A percentile compares a stretch with the other conserved stretches of the same genome.
These are phyloP conservation scores for Schwanniomyces etchellsii DNA, from an alignment of 1,139 yeast species.

Conservation along the genomic window DNA sequence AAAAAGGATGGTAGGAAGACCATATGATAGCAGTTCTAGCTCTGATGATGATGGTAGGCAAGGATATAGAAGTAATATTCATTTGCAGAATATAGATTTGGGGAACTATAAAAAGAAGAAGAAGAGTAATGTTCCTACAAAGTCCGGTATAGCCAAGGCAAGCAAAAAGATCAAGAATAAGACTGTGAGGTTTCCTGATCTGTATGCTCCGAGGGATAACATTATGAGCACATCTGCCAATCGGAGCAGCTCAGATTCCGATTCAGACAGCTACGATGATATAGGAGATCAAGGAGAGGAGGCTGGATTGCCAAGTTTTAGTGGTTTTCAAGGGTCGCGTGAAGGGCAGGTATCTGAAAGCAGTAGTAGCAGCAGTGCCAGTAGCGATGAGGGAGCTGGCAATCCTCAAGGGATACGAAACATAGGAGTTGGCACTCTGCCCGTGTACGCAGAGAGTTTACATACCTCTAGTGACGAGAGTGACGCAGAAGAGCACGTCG, in stretches of 20 bases:
- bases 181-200: slow-evolving; percentile 27
- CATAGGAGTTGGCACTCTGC: too few species aligned
- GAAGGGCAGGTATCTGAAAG: slow-evolving; percentile 5
- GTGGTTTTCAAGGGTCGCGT: slow-evolving; percentile 3
- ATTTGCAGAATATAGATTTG: slow-evolving; percentile 24
- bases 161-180: slow-evolving; percentile 22
- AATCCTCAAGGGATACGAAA: too few species aligned
- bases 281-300: slow-evolving; percentile 10
- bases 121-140: slow-evolving; percentile 13
- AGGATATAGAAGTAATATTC: slow-evolving; percentile 17
- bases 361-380: slow-evolving; percentile 5
- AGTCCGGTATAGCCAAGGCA: slow-evolving; percentile 25
- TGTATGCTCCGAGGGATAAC: slow-evolving; percentile 19
- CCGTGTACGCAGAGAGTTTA: slow-evolving; percentile 1
- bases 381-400: slow-evolving; percentile 1
- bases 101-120: slow-evolving; percentile 18
- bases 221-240: slow-evolving; percentile 19
- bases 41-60: slow-evolving; percentile 20
- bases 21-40: slow-evolving; percentile 5
- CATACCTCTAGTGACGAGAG: slow-evolving; percentile 2
- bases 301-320: slow-evolving; percentile 14
- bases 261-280: slow-evolving; percentile 9
- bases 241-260: slow-evolving; percentile 17
- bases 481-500: slow-evolving; percentile 7
- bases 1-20: too few species aligned